Percentiles rank a stretch among this genome's conserved stretches.
These are phyloP conservation scores for Spathaspora passalidarum DNA, from an alignment of 805 yeast species.

Conservation along the genomic window DNA sequence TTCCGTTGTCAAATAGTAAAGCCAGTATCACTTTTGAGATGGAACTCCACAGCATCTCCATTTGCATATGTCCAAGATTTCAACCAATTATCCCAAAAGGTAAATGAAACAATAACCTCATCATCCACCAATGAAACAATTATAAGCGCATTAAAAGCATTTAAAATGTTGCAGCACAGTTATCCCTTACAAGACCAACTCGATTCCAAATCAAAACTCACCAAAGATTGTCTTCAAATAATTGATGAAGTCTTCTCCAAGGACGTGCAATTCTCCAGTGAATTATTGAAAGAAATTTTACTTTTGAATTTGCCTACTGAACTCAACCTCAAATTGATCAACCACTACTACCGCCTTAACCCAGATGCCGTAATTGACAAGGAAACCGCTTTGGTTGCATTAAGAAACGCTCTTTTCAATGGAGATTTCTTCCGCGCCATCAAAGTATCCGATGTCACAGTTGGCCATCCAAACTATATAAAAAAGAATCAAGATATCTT, in stretches of 20 bases:
- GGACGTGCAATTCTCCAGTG: constrained; percentile 16
- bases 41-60: constrained; percentile 3
- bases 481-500: constrained; percentile 27
- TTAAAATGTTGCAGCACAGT: not conserved
- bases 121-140: constrained; percentile 4
- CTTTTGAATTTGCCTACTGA: constrained; percentile 30
- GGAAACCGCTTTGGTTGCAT: constrained; percentile 55
- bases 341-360: constrained; percentile 22
- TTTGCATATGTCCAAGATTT: constrained; percentile 6
- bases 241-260: constrained; percentile 8
- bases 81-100: constrained; percentile 2
- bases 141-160: constrained; percentile 6
- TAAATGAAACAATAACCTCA: constrained; percentile 2
- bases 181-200: constrained; percentile 8
- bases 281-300: constrained; percentile 26
- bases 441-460: constrained; percentile 56
- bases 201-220: constrained; percentile 8
- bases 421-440: constrained; percentile 58
- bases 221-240: constrained; percentile 2
- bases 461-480: constrained; percentile 54
- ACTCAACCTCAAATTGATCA: constrained; percentile 26
- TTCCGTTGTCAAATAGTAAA: not conserved
- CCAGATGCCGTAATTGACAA: constrained; percentile 29
- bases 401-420: constrained; percentile 54
- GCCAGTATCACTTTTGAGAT: not conserved